Percentiles rank a stretch among this genome's conserved stretches.
Evolutionary conservation across 768 basidiomycete species (phyloP).

Genomic region (Russula foetens): DNA sequence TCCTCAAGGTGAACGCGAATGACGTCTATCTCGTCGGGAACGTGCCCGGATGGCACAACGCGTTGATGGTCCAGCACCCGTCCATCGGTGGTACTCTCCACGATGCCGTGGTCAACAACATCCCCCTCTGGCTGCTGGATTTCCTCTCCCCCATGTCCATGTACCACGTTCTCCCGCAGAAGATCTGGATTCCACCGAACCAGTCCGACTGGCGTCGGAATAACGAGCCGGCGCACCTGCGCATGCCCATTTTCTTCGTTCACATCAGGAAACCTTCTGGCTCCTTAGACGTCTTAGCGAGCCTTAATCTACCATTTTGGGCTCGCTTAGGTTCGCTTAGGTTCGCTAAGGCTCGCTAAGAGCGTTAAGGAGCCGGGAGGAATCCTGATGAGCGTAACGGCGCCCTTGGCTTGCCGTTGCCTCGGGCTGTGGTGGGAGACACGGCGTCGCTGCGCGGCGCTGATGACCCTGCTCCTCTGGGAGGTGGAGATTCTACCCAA

Average conservation of each 20-base stretch:
- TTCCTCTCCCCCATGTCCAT: background rate
- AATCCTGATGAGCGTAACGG: too few relatives aligned
- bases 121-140: conserved; percentile 13
- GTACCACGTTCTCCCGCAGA: conserved; percentile 2
- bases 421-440: background rate
- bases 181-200: conserved; percentile 13
- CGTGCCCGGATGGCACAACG: conserved; percentile 3
- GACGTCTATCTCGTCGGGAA: background rate
- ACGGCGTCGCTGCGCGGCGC: background rate
- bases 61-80: background rate
- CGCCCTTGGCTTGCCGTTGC: background rate
- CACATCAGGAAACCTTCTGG: too few relatives aligned
- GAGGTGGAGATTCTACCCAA: conserved; percentile 11
- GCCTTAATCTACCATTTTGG: too few relatives aligned
- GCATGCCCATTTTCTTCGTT: conserved; percentile 14
- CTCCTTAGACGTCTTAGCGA: too few relatives aligned
- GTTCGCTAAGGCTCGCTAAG: too few relatives aligned
- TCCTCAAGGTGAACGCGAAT: background rate
- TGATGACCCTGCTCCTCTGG: background rate
- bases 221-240: conserved; percentile 8
- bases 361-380: too few relatives aligned
- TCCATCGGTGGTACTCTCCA: background rate
- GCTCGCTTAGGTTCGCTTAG: too few relatives aligned
- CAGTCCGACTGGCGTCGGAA: conserved; percentile 16
- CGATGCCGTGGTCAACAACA: background rate